Evolutionary conservation across 768 basidiomycete genomes (phyloP), one percentile per base, ranked within the genome.

Genomic region (Suillus decipiens): DNA sequence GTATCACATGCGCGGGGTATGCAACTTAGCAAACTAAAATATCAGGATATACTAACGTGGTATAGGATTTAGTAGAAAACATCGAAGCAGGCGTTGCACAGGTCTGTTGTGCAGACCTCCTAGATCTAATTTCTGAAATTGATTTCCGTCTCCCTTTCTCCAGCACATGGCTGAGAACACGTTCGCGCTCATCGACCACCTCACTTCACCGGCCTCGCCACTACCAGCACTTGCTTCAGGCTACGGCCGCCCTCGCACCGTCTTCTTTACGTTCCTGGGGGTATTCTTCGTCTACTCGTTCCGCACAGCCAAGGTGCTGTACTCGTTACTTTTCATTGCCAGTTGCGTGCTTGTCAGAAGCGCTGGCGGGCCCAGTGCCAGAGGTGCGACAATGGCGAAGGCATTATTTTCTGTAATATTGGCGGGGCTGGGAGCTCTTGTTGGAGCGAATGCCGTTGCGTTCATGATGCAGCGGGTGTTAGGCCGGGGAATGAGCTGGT

Each of bases 81-180:
- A 93, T 96, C 59, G 82, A 95, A 70, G 77, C 85, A 7, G 96
- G 96, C 12, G 91, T 93, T 1, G 88, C 93, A 1, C 76, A 82
- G 67, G 80, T 81, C 60, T 14, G 71, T 65, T 22, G 19, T 28
- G 1, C 6, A 6, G 2, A 57, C 39, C 24, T 28, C 24, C 2
- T 17, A 57, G 7, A 53, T 24, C 51, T 55, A 12, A 37, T 33
- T n/a, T 14, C 11, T 28, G 39, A 39, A 63, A 59, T 31, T 28
- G 11, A 57, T 19, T 28, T 0, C 39, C 14, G n/a, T 9, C 22
- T 24, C 14, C 1, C 11, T 19, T 59, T n/a, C 34, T 42, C 11
- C 77, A 95, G 82, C 89, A 97, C 76, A 95, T 98, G 88, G 95
- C 84, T 24, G 90, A 93, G 64, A 97, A 97, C 67, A 82, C 87